Conservation (phyloP, 352 stramenopile species). For the Pythium rishiriense region DNA sequence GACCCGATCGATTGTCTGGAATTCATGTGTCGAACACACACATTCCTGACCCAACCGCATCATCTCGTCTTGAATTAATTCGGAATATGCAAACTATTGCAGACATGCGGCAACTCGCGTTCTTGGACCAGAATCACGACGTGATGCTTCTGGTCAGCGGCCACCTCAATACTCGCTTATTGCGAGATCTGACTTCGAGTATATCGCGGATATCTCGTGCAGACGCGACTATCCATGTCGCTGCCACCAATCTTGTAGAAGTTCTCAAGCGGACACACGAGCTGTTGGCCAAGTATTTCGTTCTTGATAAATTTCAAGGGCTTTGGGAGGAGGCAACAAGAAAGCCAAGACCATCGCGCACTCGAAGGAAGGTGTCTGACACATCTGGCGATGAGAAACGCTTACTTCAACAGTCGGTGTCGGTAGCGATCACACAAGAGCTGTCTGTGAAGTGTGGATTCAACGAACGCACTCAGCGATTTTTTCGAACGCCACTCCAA, state of each 20-base stretch:
- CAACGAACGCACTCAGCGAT: conserved; percentile 21
- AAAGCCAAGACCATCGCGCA: not conserved
- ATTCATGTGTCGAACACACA: conserved; percentile 1
- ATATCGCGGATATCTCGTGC: conserved; percentile 54
- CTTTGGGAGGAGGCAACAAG: conserved; percentile 19
- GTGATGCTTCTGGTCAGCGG: conserved; percentile 54
- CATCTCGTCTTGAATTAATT: not conserved
- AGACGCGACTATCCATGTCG: conserved; percentile 55
- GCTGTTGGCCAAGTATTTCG: conserved; percentile 5
- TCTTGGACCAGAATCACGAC: conserved; percentile 68
- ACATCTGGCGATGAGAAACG: not conserved
- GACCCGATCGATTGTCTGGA: conserved; percentile 4
- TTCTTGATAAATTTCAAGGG: conserved; percentile 12
- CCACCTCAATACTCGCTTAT: conserved; percentile 47
- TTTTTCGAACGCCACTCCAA: conserved; percentile 25
- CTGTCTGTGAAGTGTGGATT: conserved; percentile 21
- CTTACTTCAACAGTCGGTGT: conserved; percentile 9
- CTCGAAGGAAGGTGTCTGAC: not conserved
- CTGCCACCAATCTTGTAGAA: conserved; percentile 22
- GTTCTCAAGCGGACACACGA: conserved; percentile 12
- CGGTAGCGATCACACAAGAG: conserved; percentile 20
- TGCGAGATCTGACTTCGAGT: conserved; percentile 58
- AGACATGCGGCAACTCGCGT: conserved; percentile 32
- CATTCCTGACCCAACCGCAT: conserved; percentile 9
- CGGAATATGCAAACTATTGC: conserved; percentile 6